Evolutionary conservation across 345 rosid species (phyloP).

Genomic region (Psidium friedrichsthalianum): DNA sequence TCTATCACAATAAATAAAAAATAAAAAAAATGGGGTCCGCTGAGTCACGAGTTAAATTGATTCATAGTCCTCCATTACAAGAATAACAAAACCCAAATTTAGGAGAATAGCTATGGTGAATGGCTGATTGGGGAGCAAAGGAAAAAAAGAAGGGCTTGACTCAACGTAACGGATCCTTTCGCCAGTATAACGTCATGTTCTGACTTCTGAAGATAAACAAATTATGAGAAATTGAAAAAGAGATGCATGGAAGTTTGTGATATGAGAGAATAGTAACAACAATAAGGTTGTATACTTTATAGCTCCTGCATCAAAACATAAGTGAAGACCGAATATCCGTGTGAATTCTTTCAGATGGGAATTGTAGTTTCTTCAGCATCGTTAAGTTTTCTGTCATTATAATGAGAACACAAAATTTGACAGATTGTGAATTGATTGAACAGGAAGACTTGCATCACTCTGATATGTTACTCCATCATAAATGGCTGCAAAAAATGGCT

Average conservation of each 20-base stretch:
- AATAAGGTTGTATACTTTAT: too few relatives aligned
- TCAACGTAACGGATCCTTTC: background rate
- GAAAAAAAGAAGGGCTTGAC: background rate
- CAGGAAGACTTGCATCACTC: background rate
- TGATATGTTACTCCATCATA: background rate
- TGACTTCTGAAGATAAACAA: background rate
- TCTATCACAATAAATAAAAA: background rate
- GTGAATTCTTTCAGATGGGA: background rate
- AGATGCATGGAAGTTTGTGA: background rate
- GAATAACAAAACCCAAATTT: background rate
- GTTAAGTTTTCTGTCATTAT: background rate
- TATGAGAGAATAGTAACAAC: background rate
- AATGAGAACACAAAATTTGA: background rate
- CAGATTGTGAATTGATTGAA: background rate
- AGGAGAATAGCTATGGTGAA: background rate
- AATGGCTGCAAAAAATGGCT: background rate
- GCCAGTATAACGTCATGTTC: background rate
- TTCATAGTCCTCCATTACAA: background rate
- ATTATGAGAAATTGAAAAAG: background rate
- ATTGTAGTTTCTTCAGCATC: background rate
- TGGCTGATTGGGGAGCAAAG: background rate
- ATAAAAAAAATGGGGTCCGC: background rate
- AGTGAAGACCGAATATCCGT: background rate
- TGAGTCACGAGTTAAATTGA: background rate
- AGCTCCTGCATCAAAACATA: too few relatives aligned